Evolutionary conservation across 2,329 filamentous ascomycete species (phyloP), one percentile per base, ranked within the genome.

Genomic region (Hymenoscyphus occultus): DNA sequence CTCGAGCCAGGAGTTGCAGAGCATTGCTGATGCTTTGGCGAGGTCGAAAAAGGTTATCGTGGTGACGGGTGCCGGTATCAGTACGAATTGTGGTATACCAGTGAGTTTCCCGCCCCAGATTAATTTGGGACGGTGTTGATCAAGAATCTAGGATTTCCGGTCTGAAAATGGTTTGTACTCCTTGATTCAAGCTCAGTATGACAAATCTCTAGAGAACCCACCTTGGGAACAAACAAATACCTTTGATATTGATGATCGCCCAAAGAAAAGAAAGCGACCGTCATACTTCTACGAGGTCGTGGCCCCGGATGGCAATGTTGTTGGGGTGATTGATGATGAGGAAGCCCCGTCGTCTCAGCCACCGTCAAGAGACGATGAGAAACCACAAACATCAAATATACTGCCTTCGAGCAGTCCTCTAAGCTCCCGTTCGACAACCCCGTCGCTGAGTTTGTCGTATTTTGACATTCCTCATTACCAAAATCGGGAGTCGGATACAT

Each of bases 41-140:
- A 88, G 86, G 74, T 84, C 89, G 12, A 84, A 83, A 67, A 91
- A 90, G 74, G 82, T 90, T n/a, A 82, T 91, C 9, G 85, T 91
- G 22, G 81, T 91, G 39, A 91, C 89, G 0, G 89, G 89, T 60
- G 89, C 89, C 59, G 89, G 89, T 61, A 91, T 91, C 73, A 90
- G 87, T 74, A 91, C 89, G 60, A 91, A 90, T 74, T 90, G 87
- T 68, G 89, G 89, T 63, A 91, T 91, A 73, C 89, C 89, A 60
- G 89, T 91, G 80, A 73, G 83, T 75, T 9, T 13, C 54, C 32
- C 40, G 14, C 16, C 28, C 59, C 42, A 19, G 5, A 57, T 39
- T 14, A 12, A 16, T 28, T 9, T 3, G 9, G 56, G 3, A 12
- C 32, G 12, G 32, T 56, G 51, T 12, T 51, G 28, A 51, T 4